These are phyloP conservation scores for Fusarium sp. DNA, from an alignment of 2,329 filamentous ascomycete species.

Conservation along the genomic window DNA sequence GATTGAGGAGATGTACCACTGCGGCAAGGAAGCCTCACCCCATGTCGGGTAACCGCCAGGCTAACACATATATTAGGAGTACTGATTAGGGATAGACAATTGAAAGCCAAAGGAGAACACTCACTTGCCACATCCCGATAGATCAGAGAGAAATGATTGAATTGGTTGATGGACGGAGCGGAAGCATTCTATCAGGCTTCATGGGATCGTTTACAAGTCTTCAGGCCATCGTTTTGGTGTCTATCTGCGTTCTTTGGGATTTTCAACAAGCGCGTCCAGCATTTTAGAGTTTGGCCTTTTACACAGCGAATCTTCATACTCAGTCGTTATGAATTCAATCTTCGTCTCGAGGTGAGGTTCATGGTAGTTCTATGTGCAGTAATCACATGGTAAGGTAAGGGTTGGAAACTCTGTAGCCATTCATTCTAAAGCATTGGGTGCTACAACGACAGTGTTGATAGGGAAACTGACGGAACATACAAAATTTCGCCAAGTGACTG, in stretches of 20 bases:
- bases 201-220: background rate
- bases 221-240: background rate
- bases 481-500: background rate
- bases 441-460: background rate
- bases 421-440: background rate
- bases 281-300: background rate
- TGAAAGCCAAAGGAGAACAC: background rate
- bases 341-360: background rate
- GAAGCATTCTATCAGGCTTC: background rate
- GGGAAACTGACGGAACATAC: background rate
- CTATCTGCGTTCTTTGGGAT: background rate
- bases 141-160: too few species aligned
- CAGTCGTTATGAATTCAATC: background rate
- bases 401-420: background rate
- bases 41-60: too few species aligned
- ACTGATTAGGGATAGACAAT: background rate
- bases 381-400: background rate
- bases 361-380: background rate
- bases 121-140: background rate
- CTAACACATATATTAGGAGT: background rate
- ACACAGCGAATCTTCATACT: background rate
- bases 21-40: background rate
- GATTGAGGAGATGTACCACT: background rate
- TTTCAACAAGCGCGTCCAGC: background rate
- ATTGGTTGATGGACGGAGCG: background rate